These are phyloP conservation scores for Coffea canephora DNA, from an alignment of 257 asterid species.

Conservation along the genomic window DNA sequence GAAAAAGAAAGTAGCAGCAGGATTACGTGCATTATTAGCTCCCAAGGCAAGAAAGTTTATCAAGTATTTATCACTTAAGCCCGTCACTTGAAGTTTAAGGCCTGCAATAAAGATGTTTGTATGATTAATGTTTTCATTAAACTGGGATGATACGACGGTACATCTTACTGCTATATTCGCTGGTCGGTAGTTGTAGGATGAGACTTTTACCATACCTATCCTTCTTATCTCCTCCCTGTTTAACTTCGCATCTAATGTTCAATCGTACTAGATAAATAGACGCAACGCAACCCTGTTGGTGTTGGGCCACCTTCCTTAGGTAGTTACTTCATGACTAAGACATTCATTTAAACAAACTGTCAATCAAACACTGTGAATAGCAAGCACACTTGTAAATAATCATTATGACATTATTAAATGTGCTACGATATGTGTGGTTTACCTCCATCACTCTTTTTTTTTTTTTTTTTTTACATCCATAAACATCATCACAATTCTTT, in stretches of 20 bases:
- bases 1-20: not conserved
- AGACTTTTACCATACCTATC: constrained; percentile 6
- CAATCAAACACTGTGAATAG: not conserved
- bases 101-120: not conserved
- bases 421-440: too few species aligned
- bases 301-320: constrained; percentile 14
- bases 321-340: constrained; percentile 28
- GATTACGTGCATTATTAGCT: not conserved
- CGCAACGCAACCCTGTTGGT: not conserved
- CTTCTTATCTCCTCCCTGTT: not conserved
- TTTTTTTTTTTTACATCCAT: too few species aligned
- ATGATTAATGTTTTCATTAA: not conserved
- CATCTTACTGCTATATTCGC: not conserved
- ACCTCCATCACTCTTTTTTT: not conserved
- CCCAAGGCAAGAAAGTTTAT: constrained; percentile 16
- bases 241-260: not conserved
- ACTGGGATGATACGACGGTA: not conserved
- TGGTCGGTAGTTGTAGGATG: constrained; percentile 1
- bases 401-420: not conserved
- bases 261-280: not conserved
- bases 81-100: not conserved
- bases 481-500: too few species aligned
- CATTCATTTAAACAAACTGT: not conserved
- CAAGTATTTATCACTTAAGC: not conserved
- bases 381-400: not conserved